Evolutionary conservation across 2,329 filamentous ascomycete species (phyloP).

Genomic region (Dactylonectria macrodidyma): DNA sequence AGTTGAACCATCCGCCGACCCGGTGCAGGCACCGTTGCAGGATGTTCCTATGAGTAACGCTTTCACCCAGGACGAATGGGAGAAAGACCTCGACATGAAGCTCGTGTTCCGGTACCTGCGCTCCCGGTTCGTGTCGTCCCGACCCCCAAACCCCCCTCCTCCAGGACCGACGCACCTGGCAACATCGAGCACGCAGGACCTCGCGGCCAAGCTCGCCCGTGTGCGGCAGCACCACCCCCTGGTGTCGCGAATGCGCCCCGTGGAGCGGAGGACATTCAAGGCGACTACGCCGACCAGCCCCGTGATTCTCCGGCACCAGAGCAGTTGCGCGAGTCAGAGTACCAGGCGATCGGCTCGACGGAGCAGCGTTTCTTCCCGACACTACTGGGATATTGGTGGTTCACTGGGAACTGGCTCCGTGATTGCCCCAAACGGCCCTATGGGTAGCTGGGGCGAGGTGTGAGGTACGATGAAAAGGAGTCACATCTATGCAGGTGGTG

Average conservation of each 20-base stretch:
- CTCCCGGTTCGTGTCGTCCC: slow-evolving; percentile 77
- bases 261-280: slow-evolving; percentile 72
- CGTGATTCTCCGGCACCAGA: slow-evolving; percentile 63
- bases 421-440: slow-evolving; percentile 75
- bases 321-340: slow-evolving; percentile 91
- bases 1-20: slow-evolving; percentile 39
- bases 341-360: slow-evolving; percentile 79
- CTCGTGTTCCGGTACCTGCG: slow-evolving; percentile 92
- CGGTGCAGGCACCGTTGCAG: slow-evolving; percentile 38
- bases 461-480: slow-evolving; percentile 51
- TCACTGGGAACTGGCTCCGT: slow-evolving; percentile 83
- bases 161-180: slow-evolving; percentile 64
- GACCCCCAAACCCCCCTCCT: slow-evolving; percentile 58
- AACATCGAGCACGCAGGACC: slow-evolving; percentile 71
- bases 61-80: slow-evolving; percentile 88
- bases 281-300: slow-evolving; percentile 65
- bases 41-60: slow-evolving; percentile 47
- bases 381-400: slow-evolving; percentile 94
- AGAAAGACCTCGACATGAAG: slow-evolving; percentile 89
- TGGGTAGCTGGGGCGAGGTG: slow-evolving; percentile 86
- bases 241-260: slow-evolving; percentile 69
- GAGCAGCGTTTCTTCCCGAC: slow-evolving; percentile 80
- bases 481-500: slow-evolving; percentile 13
- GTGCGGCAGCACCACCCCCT: slow-evolving; percentile 93
- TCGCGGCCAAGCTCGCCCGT: slow-evolving; percentile 83